phyloP scores from a whole-genome alignment of 108 stramenopile species.

The Skeletonema costatum region DNA sequence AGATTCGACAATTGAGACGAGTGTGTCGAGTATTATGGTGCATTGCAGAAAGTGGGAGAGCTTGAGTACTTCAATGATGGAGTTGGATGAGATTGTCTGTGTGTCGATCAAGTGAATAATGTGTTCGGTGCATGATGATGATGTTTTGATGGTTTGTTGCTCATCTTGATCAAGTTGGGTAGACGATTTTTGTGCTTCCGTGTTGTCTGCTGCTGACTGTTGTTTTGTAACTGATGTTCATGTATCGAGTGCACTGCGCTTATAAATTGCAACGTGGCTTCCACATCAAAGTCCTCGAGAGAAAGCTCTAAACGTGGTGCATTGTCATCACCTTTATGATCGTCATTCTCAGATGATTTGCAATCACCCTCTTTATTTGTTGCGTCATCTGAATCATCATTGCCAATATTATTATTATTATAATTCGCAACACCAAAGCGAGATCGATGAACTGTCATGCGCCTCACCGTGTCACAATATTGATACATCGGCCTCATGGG shows the following conservation, averaged over 20 bases:
- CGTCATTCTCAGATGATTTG: background rate
- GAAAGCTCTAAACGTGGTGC: conserved; percentile 37
- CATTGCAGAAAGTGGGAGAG: conserved; percentile 82
- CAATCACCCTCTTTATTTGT: background rate
- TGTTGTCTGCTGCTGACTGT: background rate
- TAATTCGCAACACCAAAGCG: conserved; percentile 18
- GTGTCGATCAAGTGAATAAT: conserved; percentile 22
- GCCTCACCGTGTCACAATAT: conserved; percentile 42
- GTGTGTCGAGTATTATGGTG: conserved; percentile 41
- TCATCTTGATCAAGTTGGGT: background rate
- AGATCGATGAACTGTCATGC: conserved; percentile 26
- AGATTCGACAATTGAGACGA: conserved; percentile 44
- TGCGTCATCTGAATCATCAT: background rate
- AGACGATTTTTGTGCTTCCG: background rate
- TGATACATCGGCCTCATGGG: conserved; percentile 34
- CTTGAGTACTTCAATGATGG: conserved; percentile 66
- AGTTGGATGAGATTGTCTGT: conserved; percentile 25
- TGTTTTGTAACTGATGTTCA: background rate
- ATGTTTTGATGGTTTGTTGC: no score
- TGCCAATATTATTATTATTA: background rate
- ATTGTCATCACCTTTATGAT: background rate
- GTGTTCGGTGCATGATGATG: conserved; percentile 1
- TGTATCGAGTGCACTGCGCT: conserved; percentile 11
- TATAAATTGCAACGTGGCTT: conserved; percentile 24
- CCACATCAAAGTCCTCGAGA: conserved; percentile 37